Evolutionary conservation across 2,329 filamentous ascomycete species (phyloP), one percentile per base, ranked within the genome.

Genomic region (Sporothrix humicola): DNA sequence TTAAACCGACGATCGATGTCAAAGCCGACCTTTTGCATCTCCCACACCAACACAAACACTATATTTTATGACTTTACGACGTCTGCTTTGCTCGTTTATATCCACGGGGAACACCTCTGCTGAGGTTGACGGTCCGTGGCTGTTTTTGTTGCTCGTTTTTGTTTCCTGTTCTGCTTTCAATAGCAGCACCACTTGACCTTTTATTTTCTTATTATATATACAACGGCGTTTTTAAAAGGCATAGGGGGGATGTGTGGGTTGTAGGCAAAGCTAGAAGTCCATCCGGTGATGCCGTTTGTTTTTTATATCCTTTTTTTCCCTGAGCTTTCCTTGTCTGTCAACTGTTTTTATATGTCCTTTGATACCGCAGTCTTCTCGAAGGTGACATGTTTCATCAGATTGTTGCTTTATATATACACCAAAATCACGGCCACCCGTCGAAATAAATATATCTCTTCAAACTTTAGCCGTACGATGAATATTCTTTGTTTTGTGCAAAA

Each of bases 41-140:
- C 68, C 15, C 37, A 56, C 31, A 56, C 20, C 50, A 37, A 44
- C 31, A 56, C 20, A n/a, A 37, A 44, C 48, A 17, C 50, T 58
- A 31, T 50, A 44, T 70, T 54, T 70, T 37, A 70, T 26, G 68
- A 70, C 65, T 46, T 70, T 58, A 70, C 31, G 68, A 70, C 44
- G 65, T 68, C 46, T 37, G 13, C 44, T 68, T 68, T 68, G 23
- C 65, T 68, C 52, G 65, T 68, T 44, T 52, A 68, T 68, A 68
- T 68, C 48, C 9, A 26, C 13, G 65, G 46, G 65, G 42, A 12
- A 66, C n/a, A 20, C 23, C 63, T 68, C 23, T 20, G 7, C 5
- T 5, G 15, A 52, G 48, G 48, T 8, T 48, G 13, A 12, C 61
- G n/a, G n/a, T 17, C 66, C 63, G 7, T 37, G 37, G 5, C 17